Base-by-base conservation (phyloP, 108 stramenopile species). In the Nannochloropsis gaditana region DNA sequence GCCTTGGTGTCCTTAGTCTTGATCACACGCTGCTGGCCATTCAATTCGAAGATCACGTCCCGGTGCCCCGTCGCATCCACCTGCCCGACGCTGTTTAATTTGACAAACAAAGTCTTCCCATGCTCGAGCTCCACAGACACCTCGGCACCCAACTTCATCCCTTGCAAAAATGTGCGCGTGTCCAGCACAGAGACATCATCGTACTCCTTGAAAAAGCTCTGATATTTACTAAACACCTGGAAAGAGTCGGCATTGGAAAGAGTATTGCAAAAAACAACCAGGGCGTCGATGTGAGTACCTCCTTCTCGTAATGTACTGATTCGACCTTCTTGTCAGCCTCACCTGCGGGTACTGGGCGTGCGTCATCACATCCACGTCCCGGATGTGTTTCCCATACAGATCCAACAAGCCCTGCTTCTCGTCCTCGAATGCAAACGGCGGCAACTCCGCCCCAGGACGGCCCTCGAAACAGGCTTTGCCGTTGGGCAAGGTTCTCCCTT, bases 391-490 rank as follows among this genome's bases (percentile, higher is more conserved):
- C 42, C 92, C 94, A 73, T 5, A 73, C 59, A 73, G 6, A 73
- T 73, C 59, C 87, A 93, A 90, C 21, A 98, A 90, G 41, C 83
- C 91, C 21, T 82, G 45, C 31, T 91, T 91, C 45, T 88, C 93
- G 9, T 59, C 90, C 6, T 91, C 94, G 82, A 98, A 95, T 87
- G 97, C 94, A 42, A 92, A 93, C 9, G 94, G 89, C 41, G 92
- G 87, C 88, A 98, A 87, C 81, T 97, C 94, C 10, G 96, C 96
- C 44, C 98, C 97, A 11, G 98, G 98, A 9, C 98, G 94, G 11
- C 96, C 98, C 80, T 94, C 92, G 82, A 97, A 97, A 84, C 90
- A 92, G 73, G 89, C 87, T 19, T 94, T 94, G 82, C 93, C 90
- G 43, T 93, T 94, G 94, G 94, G 92, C 83, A 98, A 94, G 9